These are phyloP conservation scores for Colletotrichum musicola DNA, from an alignment of 2,329 filamentous ascomycete genomes.

Conservation along the genomic window DNA sequence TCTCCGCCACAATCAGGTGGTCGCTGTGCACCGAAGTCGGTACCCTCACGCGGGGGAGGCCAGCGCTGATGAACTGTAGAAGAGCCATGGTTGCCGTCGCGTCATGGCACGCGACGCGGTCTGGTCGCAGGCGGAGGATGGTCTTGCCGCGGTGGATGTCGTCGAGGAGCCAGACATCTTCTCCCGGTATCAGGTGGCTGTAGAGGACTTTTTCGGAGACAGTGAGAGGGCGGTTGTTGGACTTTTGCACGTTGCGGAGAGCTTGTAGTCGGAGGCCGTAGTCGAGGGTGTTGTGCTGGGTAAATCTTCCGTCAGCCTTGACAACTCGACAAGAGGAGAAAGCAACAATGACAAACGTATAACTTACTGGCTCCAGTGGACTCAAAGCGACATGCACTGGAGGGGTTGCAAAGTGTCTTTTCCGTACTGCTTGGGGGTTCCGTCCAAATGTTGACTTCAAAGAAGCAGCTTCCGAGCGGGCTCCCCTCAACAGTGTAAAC, in stretches of 20 bases:
- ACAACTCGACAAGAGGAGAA: neutral
- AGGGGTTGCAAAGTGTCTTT: slow-evolving; percentile 13
- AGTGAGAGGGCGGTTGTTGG: slow-evolving; percentile 46
- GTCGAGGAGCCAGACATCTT: slow-evolving; percentile 43
- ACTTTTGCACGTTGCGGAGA: slow-evolving; percentile 37
- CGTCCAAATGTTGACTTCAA: neutral
- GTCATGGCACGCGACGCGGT: slow-evolving; percentile 57
- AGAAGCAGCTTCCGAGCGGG: neutral
- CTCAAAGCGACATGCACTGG: slow-evolving; percentile 39
- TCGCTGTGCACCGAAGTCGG: slow-evolving; percentile 57
- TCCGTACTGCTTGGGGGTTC: neutral
- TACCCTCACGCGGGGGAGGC: slow-evolving; percentile 50
- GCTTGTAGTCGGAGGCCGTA: slow-evolving; percentile 38
- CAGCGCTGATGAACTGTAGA: slow-evolving; percentile 57
- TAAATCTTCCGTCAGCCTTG: neutral
- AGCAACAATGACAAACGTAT: neutral
- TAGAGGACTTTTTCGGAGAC: slow-evolving; percentile 55
- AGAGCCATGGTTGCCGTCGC: slow-evolving; percentile 58
- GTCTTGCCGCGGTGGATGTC: slow-evolving; percentile 53
- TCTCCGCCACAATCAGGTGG: slow-evolving; percentile 50
- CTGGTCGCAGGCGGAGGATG: slow-evolving; percentile 51
- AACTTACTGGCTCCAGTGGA: slow-evolving; percentile 41
- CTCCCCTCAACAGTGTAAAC: neutral
- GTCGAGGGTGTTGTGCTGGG: slow-evolving; percentile 39
- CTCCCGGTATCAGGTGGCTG: slow-evolving; percentile 49